These are phyloP conservation scores for Cicer bijugum DNA, from an alignment of 306 rosid genomes.

Conservation along the genomic window DNA sequence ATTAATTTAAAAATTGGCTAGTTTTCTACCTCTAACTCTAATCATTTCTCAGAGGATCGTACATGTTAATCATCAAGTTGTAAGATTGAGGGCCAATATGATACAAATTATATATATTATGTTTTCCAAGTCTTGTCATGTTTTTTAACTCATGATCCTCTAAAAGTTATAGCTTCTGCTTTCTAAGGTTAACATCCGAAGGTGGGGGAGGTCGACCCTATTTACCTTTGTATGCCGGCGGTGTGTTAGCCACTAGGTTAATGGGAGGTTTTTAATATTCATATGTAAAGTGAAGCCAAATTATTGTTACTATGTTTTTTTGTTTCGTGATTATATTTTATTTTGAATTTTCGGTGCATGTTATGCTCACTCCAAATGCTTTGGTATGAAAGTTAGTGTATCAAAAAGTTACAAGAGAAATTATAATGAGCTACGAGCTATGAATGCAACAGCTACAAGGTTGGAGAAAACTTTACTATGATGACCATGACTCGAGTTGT, in stretches of 20 bases:
- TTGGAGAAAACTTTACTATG: conserved; percentile 49
- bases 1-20: conserved; percentile 24
- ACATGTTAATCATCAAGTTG: conserved; percentile 35
- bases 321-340: background rate
- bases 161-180: conserved; percentile 47
- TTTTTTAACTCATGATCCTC: conserved; percentile 26
- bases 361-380: conserved; percentile 12
- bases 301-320: conserved; percentile 32
- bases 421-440: conserved; percentile 45
- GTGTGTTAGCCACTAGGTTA: conserved; percentile 68
- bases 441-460: conserved; percentile 41
- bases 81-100: conserved; percentile 34
- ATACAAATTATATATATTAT: conserved; percentile 13
- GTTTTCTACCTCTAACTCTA: conserved; percentile 7
- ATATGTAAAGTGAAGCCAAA: conserved; percentile 21
- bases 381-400: conserved; percentile 14
- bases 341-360: background rate
- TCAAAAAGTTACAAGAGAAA: conserved; percentile 6
- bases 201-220: conserved; percentile 54
- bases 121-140: conserved; percentile 18
- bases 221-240: conserved; percentile 62
- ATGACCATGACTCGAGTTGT: conserved; percentile 49
- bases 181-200: conserved; percentile 36
- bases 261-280: conserved; percentile 33
- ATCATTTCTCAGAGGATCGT: conserved; percentile 23